These are phyloP conservation scores for Neotropicomus parvogracilis DNA, from an alignment of 1,284 basidiomycete species.

Conservation along the genomic window DNA sequence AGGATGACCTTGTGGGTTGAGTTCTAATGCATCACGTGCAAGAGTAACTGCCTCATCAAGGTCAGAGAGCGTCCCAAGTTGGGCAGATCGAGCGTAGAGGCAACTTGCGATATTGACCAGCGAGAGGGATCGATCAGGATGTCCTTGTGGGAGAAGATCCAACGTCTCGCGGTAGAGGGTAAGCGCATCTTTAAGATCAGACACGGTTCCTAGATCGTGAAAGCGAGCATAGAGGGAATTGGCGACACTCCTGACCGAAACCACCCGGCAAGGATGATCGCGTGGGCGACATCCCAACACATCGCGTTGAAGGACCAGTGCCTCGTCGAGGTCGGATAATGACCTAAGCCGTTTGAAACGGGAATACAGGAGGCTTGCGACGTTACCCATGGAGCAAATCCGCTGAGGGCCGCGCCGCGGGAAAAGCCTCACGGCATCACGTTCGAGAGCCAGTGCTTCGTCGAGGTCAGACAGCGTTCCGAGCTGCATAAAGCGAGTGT, in stretches of 20 bases:
- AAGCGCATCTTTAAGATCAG: not conserved
- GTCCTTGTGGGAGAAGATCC: not conserved
- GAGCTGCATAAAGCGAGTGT: too few relatives aligned
- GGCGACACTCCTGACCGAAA: not conserved
- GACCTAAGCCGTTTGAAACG: too few relatives aligned
- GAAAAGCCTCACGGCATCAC: too few relatives aligned
- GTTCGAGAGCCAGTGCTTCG: too few relatives aligned
- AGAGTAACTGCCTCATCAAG: not conserved
- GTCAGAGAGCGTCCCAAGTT: not conserved
- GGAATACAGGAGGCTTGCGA: too few relatives aligned
- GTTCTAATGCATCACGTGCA: not conserved
- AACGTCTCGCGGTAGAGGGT: not conserved
- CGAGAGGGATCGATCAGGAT: not conserved
- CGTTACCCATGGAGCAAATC: too few relatives aligned
- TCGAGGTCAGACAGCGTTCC: too few relatives aligned
- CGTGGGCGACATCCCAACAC: too few relatives aligned
- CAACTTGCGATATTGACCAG: not conserved
- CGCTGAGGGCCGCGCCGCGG: too few relatives aligned
- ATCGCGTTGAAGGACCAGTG: too few relatives aligned
- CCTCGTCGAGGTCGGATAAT: too few relatives aligned
- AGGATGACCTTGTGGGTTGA: not conserved
- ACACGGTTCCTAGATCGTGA: not conserved
- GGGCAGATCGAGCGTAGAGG: not conserved
- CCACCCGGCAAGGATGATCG: not conserved
- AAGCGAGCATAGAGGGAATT: not conserved